A percentile compares a stretch with the other conserved stretches of the same genome.
phyloP scores from a whole-genome alignment of 2,329 filamentous ascomycete genomes.

The Kalaharituber pfeilii region DNA sequence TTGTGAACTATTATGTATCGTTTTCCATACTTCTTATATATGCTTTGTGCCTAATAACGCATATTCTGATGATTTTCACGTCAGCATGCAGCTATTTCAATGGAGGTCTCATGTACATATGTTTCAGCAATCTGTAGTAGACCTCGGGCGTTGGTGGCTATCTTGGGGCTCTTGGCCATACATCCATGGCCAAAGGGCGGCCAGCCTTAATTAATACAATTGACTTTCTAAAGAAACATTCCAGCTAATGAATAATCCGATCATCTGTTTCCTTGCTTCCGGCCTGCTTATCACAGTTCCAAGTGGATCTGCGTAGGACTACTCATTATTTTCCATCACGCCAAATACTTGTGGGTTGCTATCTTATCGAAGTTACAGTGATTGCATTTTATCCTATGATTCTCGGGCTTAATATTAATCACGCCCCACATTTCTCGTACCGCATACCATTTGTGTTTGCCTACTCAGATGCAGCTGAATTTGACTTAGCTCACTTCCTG shows the following conservation, averaged over 20 bases:
- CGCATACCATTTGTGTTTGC: neutral
- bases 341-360: neutral
- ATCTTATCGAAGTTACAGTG: neutral
- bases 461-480: neutral
- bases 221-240: neutral
- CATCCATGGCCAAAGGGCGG: neutral
- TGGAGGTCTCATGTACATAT: too few species aligned
- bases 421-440: neutral
- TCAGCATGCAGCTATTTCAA: too few species aligned
- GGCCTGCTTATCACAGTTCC: neutral
- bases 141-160: neutral
- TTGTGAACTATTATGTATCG: too few species aligned
- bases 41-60: too few species aligned
- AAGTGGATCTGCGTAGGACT: neutral
- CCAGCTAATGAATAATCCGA: neutral
- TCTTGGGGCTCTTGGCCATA: neutral
- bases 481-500: neutral
- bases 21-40: too few species aligned
- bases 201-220: neutral
- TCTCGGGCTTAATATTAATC: neutral
- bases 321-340: neutral
- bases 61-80: too few species aligned
- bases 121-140: too few species aligned
- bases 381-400: neutral
- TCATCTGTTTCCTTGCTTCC: neutral